Base-by-base conservation (phyloP, 169 alveolate genomes). In the Cryptosporidium sp. region DNA sequence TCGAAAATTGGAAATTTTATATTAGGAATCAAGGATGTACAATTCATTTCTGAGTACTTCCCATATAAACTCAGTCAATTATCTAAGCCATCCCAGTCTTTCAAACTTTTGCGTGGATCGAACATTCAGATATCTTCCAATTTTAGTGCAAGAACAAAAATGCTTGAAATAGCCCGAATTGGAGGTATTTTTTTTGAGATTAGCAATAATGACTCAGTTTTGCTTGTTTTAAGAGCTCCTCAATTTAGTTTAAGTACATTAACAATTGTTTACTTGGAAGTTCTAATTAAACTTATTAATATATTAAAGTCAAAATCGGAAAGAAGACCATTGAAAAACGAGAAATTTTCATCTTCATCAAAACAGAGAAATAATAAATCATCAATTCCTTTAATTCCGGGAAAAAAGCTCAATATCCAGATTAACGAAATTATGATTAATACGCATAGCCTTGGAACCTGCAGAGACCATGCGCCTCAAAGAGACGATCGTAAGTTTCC, bases 41-140 rank as follows among this genome's bases (percentile, higher is more conserved):
- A 26, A 4, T 8, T 73, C 8, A 51, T 73, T 73, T 71, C 70
- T 16, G 86, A 73, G 10, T 52, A 43, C 16, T 73, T 51, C 33
- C 86, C 86, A 8, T 55, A 52, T 37, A 58, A 10, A 14, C 71
- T 65, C 26, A 65, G 71, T 65, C 71, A 65, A 10, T 35, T 65
- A 10, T 31, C 62, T 6, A 73, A 73, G 21, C 1, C 86, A 3
- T 52, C 29, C 2, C 23, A 33, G 6, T 33, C 52, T 5, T n/a
- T 35, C 21, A 51, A 73, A n/a, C 9, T 35, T 3, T 33, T 52
- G 0, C 9, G 68, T n/a, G 68, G 62, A n/a, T 51, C 62, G 6
- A 73, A 23, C 21, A 58, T 73, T 18, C 62, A 55, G 45, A 33
- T 73, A 55, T 33, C 55, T 7, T 73, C 71, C 3, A 31, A 31